A percentile compares a stretch with the other conserved stretches of the same genome.
Conservation (phyloP, 176 grass and related monocot genomes). For the Miscanthus lutarioriparius region DNA sequence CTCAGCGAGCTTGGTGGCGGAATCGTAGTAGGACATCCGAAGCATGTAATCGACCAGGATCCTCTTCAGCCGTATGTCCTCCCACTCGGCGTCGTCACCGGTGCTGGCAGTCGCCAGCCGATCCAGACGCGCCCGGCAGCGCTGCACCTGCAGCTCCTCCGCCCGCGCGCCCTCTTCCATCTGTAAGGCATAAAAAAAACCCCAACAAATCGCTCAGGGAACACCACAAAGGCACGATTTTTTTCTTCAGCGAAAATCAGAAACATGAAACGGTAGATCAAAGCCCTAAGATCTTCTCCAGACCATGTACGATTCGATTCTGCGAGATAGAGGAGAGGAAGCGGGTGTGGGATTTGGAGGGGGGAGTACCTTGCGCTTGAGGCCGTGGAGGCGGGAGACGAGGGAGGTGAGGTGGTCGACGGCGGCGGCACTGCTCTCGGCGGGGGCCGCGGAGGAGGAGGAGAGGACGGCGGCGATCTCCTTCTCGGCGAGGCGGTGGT, state of each 20-base stretch:
- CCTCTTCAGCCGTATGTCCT: conserved; percentile 66
- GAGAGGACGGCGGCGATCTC: conserved; percentile 73
- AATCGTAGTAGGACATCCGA: conserved; percentile 90
- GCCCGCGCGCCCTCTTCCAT: conserved; percentile 61
- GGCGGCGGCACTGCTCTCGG: conserved; percentile 31
- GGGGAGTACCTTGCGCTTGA: conserved; percentile 77
- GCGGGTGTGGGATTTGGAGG: not conserved
- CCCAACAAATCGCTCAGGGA: conserved; percentile 17
- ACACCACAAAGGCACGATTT: not conserved
- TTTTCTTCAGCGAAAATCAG: not conserved
- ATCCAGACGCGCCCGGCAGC: conserved; percentile 80
- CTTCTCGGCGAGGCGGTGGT: conserved; percentile 82
- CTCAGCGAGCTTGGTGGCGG: conserved; percentile 58
- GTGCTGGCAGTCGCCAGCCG: conserved; percentile 50
- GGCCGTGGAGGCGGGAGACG: conserved; percentile 90
- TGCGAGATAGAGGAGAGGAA: not conserved
- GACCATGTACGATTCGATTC: not conserved
- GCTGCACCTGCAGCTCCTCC: conserved; percentile 79
- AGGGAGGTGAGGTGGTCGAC: conserved; percentile 76
- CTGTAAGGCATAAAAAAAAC: conserved; percentile 34
- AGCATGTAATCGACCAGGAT: conserved; percentile 99
- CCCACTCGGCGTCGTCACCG: conserved; percentile 61
- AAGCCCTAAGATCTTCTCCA: conserved; percentile 2
- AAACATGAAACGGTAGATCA: not conserved
- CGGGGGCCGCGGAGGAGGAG: conserved; percentile 36